Percentiles rank a stretch among this genome's conserved stretches.
These are phyloP conservation scores for Cystofilobasidium bisporidii DNA, from an alignment of 768 basidiomycete species.

Conservation along the genomic window DNA sequence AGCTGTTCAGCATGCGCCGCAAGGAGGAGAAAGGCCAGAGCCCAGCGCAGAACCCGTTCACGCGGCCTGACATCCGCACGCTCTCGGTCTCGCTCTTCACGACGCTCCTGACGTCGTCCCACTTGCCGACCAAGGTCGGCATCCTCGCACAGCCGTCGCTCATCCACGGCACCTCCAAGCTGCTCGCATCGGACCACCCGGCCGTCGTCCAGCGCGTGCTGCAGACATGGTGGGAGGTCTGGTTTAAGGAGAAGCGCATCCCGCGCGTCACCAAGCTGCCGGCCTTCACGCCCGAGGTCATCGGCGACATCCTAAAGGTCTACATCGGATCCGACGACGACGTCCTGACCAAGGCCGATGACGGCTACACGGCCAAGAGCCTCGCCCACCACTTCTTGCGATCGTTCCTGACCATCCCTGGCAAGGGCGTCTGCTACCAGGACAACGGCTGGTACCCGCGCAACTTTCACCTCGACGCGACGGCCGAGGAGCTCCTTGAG, in stretches of 20 bases:
- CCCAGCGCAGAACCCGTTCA: slow-evolving; percentile 19
- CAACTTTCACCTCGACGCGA: slow-evolving; percentile 44
- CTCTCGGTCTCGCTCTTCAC: slow-evolving; percentile 63
- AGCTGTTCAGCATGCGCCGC: slow-evolving; percentile 24
- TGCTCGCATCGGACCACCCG: slow-evolving; percentile 38
- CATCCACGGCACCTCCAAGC: slow-evolving; percentile 25
- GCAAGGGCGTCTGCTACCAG: slow-evolving; percentile 73
- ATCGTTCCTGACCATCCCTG: slow-evolving; percentile 69
- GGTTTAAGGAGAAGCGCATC: slow-evolving; percentile 65
- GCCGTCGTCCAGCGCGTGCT: slow-evolving; percentile 54
- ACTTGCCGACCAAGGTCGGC: slow-evolving; percentile 25
- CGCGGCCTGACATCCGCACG: slow-evolving; percentile 61
- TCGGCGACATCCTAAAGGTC: slow-evolving; percentile 56
- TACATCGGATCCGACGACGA: slow-evolving; percentile 49
- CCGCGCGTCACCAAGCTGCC: slow-evolving; percentile 61
- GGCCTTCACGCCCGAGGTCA: slow-evolving; percentile 53
- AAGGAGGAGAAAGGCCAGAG: slow-evolving; percentile 11
- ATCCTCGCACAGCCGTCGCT: slow-evolving; percentile 24
- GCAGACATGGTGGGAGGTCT: slow-evolving; percentile 63
- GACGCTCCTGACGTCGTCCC: slow-evolving; percentile 52
- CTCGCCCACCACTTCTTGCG: slow-evolving; percentile 79
- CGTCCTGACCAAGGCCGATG: slow-evolving; percentile 51
- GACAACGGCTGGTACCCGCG: slow-evolving; percentile 87
- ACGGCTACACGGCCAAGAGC: slow-evolving; percentile 36
- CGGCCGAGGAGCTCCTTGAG: slow-evolving; percentile 41